phyloP scores from a whole-genome alignment of 192 early-diverging fungal genomes.

The Tieghemiomyces parasiticus region DNA sequence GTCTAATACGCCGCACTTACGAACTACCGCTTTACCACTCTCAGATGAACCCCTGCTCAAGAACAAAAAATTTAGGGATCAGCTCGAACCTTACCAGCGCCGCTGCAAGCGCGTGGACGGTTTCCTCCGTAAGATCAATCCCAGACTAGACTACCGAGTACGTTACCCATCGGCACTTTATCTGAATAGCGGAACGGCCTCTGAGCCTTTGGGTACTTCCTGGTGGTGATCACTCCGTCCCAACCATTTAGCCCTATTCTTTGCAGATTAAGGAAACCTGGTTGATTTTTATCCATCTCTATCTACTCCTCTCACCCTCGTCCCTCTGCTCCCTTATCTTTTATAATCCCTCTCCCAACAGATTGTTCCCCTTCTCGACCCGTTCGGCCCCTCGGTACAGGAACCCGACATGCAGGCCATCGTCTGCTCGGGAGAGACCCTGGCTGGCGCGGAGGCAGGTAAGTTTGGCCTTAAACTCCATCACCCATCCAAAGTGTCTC shows the following conservation, averaged over 20 bases:
- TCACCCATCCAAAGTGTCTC: no score
- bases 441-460: constrained; percentile 56
- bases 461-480: constrained; percentile 9
- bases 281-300: neutral
- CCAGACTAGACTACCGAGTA: constrained; percentile 31
- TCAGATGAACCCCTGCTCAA: constrained; percentile 43
- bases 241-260: constrained; percentile 11
- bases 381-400: constrained; percentile 69
- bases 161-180: neutral
- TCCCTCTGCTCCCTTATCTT: neutral
- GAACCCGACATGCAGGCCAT: constrained; percentile 61
- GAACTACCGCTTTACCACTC: no score
- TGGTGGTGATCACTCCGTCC: constrained; percentile 21
- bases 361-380: constrained; percentile 60
- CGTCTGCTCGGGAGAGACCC: constrained; percentile 73
- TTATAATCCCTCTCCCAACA: constrained; percentile 3
- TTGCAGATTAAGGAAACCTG: no score
- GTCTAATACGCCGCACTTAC: no score
- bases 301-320: neutral
- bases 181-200: neutral
- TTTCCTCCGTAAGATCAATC: constrained; percentile 40
- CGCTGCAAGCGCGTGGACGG: constrained; percentile 39
- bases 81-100: constrained; percentile 45
- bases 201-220: no score
- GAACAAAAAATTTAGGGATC: constrained; percentile 52